Conservation (phyloP, 129 eudicot genomes). For the Mikania micrantha region DNA sequence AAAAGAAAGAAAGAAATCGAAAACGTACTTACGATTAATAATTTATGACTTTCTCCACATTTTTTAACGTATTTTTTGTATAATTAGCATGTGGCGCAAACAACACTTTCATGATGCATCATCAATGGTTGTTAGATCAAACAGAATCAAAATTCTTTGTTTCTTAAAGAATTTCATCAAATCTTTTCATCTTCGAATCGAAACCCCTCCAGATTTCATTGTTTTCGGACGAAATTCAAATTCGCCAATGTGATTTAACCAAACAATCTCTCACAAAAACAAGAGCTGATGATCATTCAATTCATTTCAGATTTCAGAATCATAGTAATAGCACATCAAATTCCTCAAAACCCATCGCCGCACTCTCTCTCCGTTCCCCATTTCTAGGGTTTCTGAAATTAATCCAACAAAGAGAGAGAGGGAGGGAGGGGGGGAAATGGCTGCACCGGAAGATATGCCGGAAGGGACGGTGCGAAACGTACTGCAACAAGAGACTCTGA, state of each 20-base stretch:
- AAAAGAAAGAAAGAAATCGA: too few relatives aligned
- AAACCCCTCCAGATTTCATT: conserved; percentile 14
- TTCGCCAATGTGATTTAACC: conserved; percentile 7
- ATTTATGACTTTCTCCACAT: too few relatives aligned
- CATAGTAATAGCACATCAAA: not conserved
- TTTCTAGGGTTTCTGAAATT: conserved; percentile 13
- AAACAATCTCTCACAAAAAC: not conserved
- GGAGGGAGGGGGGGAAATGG: conserved; percentile 11
- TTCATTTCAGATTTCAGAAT: not conserved
- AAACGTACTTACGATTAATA: too few relatives aligned
- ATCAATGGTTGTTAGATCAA: not conserved
- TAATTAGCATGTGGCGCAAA: too few relatives aligned
- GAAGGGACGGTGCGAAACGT: conserved; percentile 76
- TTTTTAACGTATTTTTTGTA: too few relatives aligned
- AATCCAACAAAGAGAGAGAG: not conserved
- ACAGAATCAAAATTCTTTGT: conserved; percentile 1
- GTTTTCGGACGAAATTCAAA: not conserved
- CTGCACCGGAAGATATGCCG: conserved; percentile 42
- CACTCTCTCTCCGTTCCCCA: conserved; percentile 3
- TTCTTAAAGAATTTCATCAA: not conserved
- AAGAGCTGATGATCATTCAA: not conserved
- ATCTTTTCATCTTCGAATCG: conserved; percentile 2
- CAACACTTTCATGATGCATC: not conserved
- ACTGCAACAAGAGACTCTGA: conserved; percentile 63
- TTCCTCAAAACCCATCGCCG: conserved; percentile 5